Conservation (phyloP, 805 yeast genomes). For the Metschnikowia borealis region DNA sequence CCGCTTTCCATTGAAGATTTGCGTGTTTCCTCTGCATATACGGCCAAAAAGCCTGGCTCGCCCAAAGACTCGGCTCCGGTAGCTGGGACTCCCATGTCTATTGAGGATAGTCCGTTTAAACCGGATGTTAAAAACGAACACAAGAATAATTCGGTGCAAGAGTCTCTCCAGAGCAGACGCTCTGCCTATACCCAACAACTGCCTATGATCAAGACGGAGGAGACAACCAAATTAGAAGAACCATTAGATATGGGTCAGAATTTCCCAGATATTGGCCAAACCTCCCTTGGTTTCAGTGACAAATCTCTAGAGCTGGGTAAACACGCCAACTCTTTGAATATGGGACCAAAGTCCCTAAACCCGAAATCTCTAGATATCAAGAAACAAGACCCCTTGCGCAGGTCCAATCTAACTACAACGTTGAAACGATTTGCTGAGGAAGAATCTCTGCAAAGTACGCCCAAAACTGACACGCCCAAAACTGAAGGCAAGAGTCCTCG, state of each 20-base stretch:
- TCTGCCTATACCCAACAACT: not conserved
- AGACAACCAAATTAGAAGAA: not conserved
- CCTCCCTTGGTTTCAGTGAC: too few species aligned
- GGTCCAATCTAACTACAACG: conserved; percentile 16
- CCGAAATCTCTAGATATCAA: not conserved
- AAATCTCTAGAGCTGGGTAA: too few species aligned
- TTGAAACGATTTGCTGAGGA: conserved; percentile 5
- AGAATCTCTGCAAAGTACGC: not conserved
- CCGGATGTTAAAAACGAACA: not conserved
- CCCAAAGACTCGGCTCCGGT: conserved; percentile 4
- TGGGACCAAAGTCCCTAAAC: not conserved
- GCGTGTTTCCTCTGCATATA: conserved; percentile 19
- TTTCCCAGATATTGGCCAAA: too few species aligned
- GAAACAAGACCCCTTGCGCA: conserved; percentile 2
- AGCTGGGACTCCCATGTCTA: conserved; percentile 27
- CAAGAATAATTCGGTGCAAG: not conserved
- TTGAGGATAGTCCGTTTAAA: conserved; percentile 20
- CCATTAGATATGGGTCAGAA: too few species aligned
- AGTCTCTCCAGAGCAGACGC: not conserved
- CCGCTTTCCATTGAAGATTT: conserved; percentile 39
- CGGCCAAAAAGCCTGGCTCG: conserved; percentile 6
- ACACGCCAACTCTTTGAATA: too few species aligned
- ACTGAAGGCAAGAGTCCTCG: not conserved
- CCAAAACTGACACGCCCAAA: not conserved
- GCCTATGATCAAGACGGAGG: not conserved